Evolutionary conservation across 208 protist genomes (phyloP).

Genomic region (Acanthamoeba culbertsoni): DNA sequence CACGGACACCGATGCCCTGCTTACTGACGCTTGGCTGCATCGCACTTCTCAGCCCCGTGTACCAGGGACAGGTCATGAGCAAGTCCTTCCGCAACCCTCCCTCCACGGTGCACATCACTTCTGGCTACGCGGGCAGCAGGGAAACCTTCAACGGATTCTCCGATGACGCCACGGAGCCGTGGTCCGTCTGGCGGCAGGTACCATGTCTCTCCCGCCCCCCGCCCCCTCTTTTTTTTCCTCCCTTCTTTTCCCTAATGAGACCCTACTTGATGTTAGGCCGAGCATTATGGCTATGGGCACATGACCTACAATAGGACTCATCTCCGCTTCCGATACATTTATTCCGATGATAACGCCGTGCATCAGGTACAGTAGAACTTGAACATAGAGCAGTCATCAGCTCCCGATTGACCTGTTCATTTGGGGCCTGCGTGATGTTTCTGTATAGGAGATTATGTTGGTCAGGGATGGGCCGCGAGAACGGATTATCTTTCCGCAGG

Average conservation of each 20-base stretch:
- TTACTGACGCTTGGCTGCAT: not conserved
- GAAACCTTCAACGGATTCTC: conserved; percentile 41
- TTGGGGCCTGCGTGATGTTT: too few species aligned
- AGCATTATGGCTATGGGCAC: not conserved
- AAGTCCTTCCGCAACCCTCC: not conserved
- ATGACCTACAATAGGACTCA: conserved; percentile 44
- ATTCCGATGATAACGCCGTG: not conserved
- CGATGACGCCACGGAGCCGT: not conserved
- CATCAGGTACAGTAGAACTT: not conserved
- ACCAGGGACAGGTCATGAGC: conserved; percentile 19
- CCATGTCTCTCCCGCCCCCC: not conserved
- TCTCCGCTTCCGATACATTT: conserved; percentile 6
- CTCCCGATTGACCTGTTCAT: not conserved
- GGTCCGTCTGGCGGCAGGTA: conserved; percentile 33
- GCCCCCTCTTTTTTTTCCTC: not conserved
- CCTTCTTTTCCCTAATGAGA: not conserved
- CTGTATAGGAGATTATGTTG: not conserved
- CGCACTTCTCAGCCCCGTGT: conserved; percentile 18
- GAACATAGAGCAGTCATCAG: not conserved
- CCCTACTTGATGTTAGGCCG: not conserved
- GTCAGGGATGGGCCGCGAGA: not conserved
- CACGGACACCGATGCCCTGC: not conserved
- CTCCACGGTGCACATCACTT: conserved; percentile 34
- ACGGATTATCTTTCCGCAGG: not conserved
- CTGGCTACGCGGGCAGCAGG: conserved; percentile 5